Evolutionary conservation across 1,139 yeast species (phyloP), one percentile per base, ranked within the genome.

Genomic region (Candida labiduridarum): DNA sequence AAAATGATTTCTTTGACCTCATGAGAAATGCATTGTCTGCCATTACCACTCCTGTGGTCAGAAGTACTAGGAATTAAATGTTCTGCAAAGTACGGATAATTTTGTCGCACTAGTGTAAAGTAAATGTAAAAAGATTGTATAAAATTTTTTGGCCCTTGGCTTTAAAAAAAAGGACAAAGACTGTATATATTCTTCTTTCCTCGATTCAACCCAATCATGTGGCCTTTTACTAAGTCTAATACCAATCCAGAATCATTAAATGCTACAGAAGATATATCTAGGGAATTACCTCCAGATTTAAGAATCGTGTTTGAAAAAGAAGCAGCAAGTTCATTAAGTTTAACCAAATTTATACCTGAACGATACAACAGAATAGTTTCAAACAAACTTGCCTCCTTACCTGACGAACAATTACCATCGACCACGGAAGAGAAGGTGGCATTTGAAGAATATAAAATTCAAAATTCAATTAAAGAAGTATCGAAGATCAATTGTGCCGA

Each of bases 401-500:
- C 59, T 54, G 41, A 49, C 49, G 47, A 54, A 8, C 49, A 52
- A 5, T 46, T 19, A 19, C 22, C 22, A 19, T 19, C 47, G n/a
- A 35, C 33, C 10, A 10, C 27, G 2, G 69, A 68, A 53, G 59
- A 62, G 43, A 62, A 62, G 47, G 16, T 38, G 8, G 70, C 71
- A 27, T 64, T 72, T 44, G 76, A 68, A 7, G 53, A 60, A 2
- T 74, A 71, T 52, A 75, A 75, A 54, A 63, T 59, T 38, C 52
- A 62, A 25, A 69, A 73, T 49, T 62, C 59, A 30, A 52, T 60
- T 2, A 58, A 60, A 34, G 59, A 59, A 31, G 78, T 65, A 1
- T 56, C 72, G 0, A 53, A 62, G 27, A 63, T 75, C 36, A 77
- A 77, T 59, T 77, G 81, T 54, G 68, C 79, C 2, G 80, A 76